A percentile compares a stretch with the other conserved stretches of the same genome.
These are phyloP conservation scores for Cyberlindnera samutprakarnensis DNA, from an alignment of 805 yeast genomes.

Conservation along the genomic window DNA sequence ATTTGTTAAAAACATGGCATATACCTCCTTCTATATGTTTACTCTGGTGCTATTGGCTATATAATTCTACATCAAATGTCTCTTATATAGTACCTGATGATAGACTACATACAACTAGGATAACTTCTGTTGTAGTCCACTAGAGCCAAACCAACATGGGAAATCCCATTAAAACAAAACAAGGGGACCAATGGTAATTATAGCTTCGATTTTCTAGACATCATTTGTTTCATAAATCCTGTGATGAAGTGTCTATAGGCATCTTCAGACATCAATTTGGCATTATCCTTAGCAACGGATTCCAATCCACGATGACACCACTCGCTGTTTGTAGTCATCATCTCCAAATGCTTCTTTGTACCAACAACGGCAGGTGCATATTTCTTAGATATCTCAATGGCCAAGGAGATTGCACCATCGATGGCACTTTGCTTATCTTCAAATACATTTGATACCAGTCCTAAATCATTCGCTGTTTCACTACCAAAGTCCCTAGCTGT, in stretches of 20 bases:
- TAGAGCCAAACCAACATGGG: too few relatives aligned
- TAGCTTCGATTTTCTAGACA: too few relatives aligned
- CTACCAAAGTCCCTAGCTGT: conserved; percentile 53
- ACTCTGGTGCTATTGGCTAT: too few relatives aligned
- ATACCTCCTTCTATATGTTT: too few relatives aligned
- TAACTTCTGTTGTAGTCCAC: too few relatives aligned
- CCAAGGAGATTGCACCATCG: conserved; percentile 38
- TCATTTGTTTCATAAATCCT: conserved; percentile 2
- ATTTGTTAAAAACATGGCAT: too few relatives aligned
- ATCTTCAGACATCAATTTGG: conserved; percentile 17
- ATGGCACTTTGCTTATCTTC: conserved; percentile 43
- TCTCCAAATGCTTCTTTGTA: conserved; percentile 48
- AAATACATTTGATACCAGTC: conserved; percentile 43
- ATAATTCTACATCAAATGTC: too few relatives aligned
- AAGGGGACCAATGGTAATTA: too few relatives aligned
- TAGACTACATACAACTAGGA: too few relatives aligned
- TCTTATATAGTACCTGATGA: too few relatives aligned
- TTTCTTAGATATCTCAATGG: conserved; percentile 36
- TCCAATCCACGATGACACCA: conserved; percentile 38
- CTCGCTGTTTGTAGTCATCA: conserved; percentile 28
- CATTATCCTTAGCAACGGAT: conserved; percentile 47
- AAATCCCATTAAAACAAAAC: too few relatives aligned
- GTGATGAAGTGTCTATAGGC: conserved; percentile 9
- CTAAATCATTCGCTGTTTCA: conserved; percentile 46
- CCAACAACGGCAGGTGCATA: conserved; percentile 58